Conservation (phyloP, 305 asterid genomes). For the Striga hermonthica region DNA sequence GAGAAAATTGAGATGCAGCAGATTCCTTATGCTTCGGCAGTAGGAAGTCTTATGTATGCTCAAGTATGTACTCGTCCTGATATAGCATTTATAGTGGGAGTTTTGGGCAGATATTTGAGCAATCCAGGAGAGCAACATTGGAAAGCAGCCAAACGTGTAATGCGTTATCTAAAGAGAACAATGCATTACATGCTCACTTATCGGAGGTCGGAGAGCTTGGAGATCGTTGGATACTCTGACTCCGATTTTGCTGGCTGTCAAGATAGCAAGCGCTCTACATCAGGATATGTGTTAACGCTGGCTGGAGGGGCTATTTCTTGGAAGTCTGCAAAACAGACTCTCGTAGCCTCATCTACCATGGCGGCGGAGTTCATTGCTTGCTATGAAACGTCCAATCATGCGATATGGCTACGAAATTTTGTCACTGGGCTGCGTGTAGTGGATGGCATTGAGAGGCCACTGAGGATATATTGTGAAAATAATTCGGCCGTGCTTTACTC, state of each 20-base stretch:
- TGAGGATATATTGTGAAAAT: background rate
- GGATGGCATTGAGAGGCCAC: background rate
- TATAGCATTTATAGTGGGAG: background rate
- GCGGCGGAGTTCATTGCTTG: background rate
- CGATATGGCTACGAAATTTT: background rate
- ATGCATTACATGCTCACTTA: background rate
- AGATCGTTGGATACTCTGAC: background rate
- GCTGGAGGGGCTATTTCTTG: background rate
- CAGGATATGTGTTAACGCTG: background rate
- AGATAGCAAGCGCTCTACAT: background rate
- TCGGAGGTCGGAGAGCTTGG: background rate
- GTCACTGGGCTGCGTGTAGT: background rate
- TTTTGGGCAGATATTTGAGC: background rate
- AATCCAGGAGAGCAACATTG: background rate
- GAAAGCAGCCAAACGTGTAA: background rate
- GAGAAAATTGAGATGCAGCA: background rate
- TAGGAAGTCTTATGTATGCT: constrained; percentile 23
- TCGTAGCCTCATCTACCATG: background rate
- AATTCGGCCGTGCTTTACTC: background rate
- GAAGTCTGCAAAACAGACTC: background rate
- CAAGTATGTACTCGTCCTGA: constrained; percentile 12
- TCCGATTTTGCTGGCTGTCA: background rate
- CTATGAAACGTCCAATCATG: background rate
- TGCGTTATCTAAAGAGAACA: background rate
- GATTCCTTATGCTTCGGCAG: background rate